phyloP scores from a whole-genome alignment of 306 rosid genomes.

The Fagus sylvatica region DNA sequence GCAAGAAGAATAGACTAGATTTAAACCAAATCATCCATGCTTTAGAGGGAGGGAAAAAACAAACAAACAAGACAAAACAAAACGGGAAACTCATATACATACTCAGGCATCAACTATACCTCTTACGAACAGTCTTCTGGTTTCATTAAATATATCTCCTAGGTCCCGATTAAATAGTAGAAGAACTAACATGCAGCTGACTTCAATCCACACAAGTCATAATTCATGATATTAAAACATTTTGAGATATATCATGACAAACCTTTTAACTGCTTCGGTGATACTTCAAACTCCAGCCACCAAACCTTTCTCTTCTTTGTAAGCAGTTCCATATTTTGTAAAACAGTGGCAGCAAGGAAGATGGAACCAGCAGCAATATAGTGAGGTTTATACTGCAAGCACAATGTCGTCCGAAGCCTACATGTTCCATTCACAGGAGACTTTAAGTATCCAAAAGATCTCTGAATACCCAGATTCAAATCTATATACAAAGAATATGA shows the following conservation, averaged over 20 bases:
- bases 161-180: background rate
- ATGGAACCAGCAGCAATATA: slow-evolving; percentile 54
- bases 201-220: background rate
- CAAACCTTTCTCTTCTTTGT: slow-evolving; percentile 41
- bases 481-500: background rate
- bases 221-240: background rate
- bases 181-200: background rate
- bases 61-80: background rate
- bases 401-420: slow-evolving; percentile 51
- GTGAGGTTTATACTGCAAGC: slow-evolving; percentile 56
- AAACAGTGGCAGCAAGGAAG: slow-evolving; percentile 48
- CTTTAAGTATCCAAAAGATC: background rate
- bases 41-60: background rate
- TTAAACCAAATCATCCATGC: background rate
- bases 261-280: slow-evolving; percentile 49
- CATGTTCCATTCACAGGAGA: slow-evolving; percentile 21
- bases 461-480: background rate
- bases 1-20: background rate
- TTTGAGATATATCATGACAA: background rate
- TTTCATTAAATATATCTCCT: background rate
- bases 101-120: background rate
- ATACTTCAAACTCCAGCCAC: slow-evolving; percentile 58
- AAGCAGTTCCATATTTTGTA: slow-evolving; percentile 48
- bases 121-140: background rate
- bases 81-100: background rate